phyloP scores from a whole-genome alignment of 2,329 filamentous ascomycete species.

The Botryotinia convoluta region DNA sequence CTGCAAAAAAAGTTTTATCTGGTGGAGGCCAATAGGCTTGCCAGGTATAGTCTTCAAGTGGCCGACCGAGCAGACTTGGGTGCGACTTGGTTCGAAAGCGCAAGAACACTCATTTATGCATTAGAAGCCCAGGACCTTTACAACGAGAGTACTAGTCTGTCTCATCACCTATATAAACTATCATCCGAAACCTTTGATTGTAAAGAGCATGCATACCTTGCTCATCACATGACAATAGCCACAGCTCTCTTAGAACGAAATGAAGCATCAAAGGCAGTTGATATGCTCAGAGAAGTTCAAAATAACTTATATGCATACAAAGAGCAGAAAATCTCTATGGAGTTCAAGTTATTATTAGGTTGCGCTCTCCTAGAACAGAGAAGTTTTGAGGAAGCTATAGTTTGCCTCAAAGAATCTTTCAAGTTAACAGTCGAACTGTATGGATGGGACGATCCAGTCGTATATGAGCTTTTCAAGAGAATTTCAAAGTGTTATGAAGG shows the following conservation, averaged over 20 bases:
- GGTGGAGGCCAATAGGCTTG: neutral
- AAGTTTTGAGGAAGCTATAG: neutral
- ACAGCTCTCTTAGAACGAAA: neutral
- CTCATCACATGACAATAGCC: neutral
- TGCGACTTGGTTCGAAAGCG: neutral
- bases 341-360: neutral
- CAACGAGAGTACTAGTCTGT: neutral
- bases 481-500: neutral
- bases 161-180: no score
- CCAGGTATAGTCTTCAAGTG: neutral
- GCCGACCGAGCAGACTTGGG: no score
- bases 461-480: neutral
- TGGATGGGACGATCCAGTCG: neutral
- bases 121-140: no score
- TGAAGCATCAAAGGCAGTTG: neutral
- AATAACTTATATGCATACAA: neutral
- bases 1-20: accelerated
- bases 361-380: neutral
- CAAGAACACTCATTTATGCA: accelerated
- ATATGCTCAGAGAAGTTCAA: neutral
- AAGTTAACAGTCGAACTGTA: accelerated
- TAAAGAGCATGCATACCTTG: accelerated
- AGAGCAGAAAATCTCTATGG: neutral
- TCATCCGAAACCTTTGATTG: accelerated
- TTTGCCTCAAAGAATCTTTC: neutral